Base-by-base conservation (phyloP, 257 asterid genomes). In the Nicotiana knightiana region DNA sequence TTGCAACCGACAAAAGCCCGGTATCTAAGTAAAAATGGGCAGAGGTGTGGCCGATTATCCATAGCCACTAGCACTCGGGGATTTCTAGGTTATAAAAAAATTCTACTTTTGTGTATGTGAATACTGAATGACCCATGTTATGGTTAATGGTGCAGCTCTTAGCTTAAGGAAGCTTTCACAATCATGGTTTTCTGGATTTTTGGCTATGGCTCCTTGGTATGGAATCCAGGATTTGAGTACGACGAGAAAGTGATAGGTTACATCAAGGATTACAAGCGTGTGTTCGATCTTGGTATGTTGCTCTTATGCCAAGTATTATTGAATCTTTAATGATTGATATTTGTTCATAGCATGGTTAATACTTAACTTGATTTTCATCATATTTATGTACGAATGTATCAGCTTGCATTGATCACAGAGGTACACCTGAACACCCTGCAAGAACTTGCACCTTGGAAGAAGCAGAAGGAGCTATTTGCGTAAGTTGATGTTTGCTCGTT, bases 361-460 rank as follows among this genome's bases (percentile, higher is more conserved):
- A 12, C 6, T 3, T 28, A 30, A 6, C 26, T 57, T 35, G 35
- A 43, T 76, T 18, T 26, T 54, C 9, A 37, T 32, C 7, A 5
- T 64, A 6, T 26, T 82, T 9, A 15, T 35, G 6, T 35, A 1
- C 0, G 3, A 32, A 17, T 46, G 3, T 33, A 2, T 63, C 91
- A 95, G 99, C 98, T 13, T 96, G 99, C 93, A 91, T 93, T 83
- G 99, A 96, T 85, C 99, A 96, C 65, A 88, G 97, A 87, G 99
- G 99, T 13, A 96, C 99, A 21, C 98, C 97, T 26, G 94, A 96
- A 86, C 92, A 87, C 81, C 99, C 99, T 59, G 98, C 99, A n/a
- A 89, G 99, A 91, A 96, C 98, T 83, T 93, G 98, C 93, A 93
- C 99, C 75, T 88, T 96, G 92, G 98, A 96, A 89, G 85, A 90